Evolutionary conservation across 2,329 filamentous ascomycete species (phyloP).

Genomic region (Pseudonectria foliicola): DNA sequence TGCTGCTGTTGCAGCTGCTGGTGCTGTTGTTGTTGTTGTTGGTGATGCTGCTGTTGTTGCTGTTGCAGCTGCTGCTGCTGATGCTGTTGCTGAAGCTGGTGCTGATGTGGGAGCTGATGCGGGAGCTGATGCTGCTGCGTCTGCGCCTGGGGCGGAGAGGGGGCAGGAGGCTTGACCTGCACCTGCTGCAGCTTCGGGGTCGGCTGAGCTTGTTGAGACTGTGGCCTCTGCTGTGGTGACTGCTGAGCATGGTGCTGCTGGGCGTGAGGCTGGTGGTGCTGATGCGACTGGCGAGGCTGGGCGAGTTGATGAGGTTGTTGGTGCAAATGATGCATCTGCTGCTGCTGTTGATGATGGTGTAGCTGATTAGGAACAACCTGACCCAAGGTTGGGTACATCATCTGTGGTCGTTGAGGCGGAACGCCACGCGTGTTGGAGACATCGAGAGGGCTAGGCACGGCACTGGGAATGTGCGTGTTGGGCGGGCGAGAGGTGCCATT

Average conservation of each 20-base stretch:
- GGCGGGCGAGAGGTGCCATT: constrained; percentile 40
- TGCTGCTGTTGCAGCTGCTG: constrained; percentile 14
- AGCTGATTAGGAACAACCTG: constrained; percentile 38
- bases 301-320: constrained; percentile 23
- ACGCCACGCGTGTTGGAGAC: constrained; percentile 38
- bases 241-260: constrained; percentile 18
- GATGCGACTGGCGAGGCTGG: constrained; percentile 20
- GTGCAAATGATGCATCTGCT: constrained; percentile 27
- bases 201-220: constrained; percentile 29
- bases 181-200: constrained; percentile 25
- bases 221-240: constrained; percentile 29
- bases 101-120: constrained; percentile 23
- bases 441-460: constrained; percentile 41
- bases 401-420: constrained; percentile 37
- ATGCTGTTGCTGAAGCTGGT: constrained; percentile 17
- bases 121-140: constrained; percentile 18
- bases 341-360: constrained; percentile 35
- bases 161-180: constrained; percentile 25
- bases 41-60: constrained; percentile 22
- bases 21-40: constrained; percentile 19
- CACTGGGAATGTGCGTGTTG: constrained; percentile 40
- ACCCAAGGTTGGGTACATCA: constrained; percentile 30
- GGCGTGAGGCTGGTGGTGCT: constrained; percentile 11
- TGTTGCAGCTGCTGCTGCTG: constrained; percentile 17
- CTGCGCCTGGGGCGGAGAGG: constrained; percentile 21